Base-by-base conservation (phyloP, 2,329 filamentous ascomycete genomes). In the Davidsoniella australis region DNA sequence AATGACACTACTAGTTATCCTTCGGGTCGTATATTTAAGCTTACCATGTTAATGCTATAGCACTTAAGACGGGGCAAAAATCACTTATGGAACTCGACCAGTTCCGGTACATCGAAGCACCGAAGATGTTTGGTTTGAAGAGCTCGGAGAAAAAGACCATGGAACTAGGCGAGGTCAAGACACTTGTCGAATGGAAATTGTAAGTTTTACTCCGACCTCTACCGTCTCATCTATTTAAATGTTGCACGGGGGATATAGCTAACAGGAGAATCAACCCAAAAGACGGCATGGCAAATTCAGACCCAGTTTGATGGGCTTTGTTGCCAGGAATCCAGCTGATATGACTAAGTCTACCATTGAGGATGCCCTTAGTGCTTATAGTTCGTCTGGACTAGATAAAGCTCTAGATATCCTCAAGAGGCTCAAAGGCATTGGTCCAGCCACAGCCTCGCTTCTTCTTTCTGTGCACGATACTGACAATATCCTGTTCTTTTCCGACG, bases 401-500 rank as follows among this genome's bases (percentile, higher is more conserved):
- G 69, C 76, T 3, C 59, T 85, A 5, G 67, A 68, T 2, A 62
- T 64, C 1, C 66, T 88, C 9, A 69, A 68, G 1, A 68, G 68
- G 49, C 66, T 91, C n/a, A 79, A 70, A 54, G 85, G 85, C 33
- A 76, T 93, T 54, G 85, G 85, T 0, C 83, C 85, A 1, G 85
- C 85, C 6, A 89, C 84, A 0, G 84, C 82, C 0, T 85, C 82
- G 1, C 71, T 91, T 29, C 64, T 89, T 1, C 69, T 91, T 2
- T 73, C 79, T 4, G 74, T 82, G 4, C 72, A 78, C 55, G 71
- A 78, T 53, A 71, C 79, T 0, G 61, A 67, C 0, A 63, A 64
- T 10, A 68, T 79, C 45, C 72, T 83, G 1, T 89, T 89, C 68
- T 89, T 89, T 63, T 82, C 79, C 2, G 85, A 93, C 58, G 85